Conservation (phyloP, 257 asterid genomes). For the Nemophila menziesii region DNA sequence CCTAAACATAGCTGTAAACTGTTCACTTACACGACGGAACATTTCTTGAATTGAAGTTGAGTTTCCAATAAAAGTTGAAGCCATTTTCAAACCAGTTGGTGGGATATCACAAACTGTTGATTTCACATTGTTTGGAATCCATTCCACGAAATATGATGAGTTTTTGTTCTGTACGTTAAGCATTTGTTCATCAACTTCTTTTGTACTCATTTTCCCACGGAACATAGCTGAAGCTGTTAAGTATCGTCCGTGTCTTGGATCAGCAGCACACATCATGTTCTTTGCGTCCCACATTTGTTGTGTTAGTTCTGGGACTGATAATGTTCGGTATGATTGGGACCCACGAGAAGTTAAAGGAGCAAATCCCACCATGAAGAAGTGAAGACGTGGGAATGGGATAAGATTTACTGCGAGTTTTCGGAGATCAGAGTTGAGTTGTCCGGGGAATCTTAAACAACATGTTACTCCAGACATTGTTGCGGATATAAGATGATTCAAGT, state of each 20-base stretch:
- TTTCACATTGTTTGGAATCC: constrained; percentile 44
- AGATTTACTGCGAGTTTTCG: constrained; percentile 37
- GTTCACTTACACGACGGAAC: constrained; percentile 44
- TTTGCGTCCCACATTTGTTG: background rate
- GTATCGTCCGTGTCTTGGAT: constrained; percentile 45
- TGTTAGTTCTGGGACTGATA: background rate
- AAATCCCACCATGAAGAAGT: constrained; percentile 45
- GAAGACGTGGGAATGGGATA: constrained; percentile 44
- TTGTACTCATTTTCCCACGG: constrained; percentile 48
- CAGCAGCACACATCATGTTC: constrained; percentile 15
- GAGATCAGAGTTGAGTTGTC: constrained; percentile 45
- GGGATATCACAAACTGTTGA: constrained; percentile 49
- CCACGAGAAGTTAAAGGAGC: background rate
- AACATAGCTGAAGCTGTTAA: constrained; percentile 44
- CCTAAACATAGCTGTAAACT: constrained; percentile 47
- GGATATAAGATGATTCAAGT: constrained; percentile 38
- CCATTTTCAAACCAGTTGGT: constrained; percentile 35
- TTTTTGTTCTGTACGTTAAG: constrained; percentile 37
- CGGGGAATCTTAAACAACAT: constrained; percentile 40
- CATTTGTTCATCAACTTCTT: constrained; percentile 21
- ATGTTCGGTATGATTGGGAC: background rate
- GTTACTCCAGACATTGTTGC: constrained; percentile 46
- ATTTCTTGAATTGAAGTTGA: background rate
- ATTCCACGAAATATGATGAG: constrained; percentile 36
- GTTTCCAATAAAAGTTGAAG: background rate